Conservation (phyloP, 2,329 filamentous ascomycete genomes). For the Tolypocladium ophioglossoides region DNA sequence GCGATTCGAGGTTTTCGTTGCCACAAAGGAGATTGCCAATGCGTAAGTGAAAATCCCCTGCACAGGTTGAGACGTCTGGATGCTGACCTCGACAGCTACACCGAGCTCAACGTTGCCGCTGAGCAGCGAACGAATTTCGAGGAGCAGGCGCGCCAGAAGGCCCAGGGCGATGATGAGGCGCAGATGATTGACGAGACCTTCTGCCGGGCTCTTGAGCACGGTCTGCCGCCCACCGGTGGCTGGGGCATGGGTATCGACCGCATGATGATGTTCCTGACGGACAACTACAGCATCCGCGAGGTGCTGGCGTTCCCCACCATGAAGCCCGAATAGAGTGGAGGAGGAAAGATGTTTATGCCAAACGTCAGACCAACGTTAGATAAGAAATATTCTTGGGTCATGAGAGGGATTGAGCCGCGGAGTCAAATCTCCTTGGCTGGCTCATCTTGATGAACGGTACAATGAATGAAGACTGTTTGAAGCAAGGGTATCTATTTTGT, state of each 20-base stretch:
- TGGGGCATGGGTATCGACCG: conserved; percentile 97
- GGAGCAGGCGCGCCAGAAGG: conserved; percentile 94
- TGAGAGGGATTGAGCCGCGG: neutral
- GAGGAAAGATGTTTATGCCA: neutral
- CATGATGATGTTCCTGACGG: conserved; percentile 88
- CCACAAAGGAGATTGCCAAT: conserved; percentile 73
- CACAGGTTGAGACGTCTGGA: neutral
- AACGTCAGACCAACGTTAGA: neutral
- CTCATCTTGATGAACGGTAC: neutral
- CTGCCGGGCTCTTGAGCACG: conserved; percentile 79
- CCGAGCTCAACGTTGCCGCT: conserved; percentile 86
- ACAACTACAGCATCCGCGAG: conserved; percentile 91
- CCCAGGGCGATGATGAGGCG: conserved; percentile 92
- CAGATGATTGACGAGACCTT: conserved; percentile 96
- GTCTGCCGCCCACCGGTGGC: conserved; percentile 85
- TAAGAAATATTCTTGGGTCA: neutral
- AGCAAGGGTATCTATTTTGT: conserved; percentile 8
- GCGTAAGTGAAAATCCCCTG: conserved; percentile 34
- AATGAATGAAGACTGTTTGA: neutral
- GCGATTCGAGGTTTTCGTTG: conserved; percentile 91
- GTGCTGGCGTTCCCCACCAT: conserved; percentile 96
- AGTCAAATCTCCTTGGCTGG: neutral
- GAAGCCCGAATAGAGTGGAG: conserved; percentile 64
- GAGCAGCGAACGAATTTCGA: conserved; percentile 79
- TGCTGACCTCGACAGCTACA: conserved; percentile 43